Evolutionary conservation across 176 grass and related monocot genomes (phyloP), one percentile per base, ranked within the genome.

Genomic region (Oryza punctata): DNA sequence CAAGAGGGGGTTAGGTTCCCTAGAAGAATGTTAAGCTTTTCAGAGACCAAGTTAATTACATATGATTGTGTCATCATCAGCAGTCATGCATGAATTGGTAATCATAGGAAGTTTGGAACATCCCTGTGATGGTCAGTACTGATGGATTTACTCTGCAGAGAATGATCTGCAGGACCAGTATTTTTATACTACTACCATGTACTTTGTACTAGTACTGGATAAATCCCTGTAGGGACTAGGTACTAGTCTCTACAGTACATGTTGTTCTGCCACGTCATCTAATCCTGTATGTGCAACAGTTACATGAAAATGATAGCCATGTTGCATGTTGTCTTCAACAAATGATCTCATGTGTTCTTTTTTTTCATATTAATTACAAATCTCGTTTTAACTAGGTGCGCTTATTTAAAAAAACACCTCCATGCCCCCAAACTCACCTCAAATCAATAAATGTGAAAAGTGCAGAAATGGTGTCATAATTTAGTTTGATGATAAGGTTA

Each of bases 81-180:
- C 33, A 29, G 19, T 47, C 37, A 24, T 70, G 33, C 21, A 41
- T 37, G 10, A 0, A 24, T 70, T 70, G 68, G 37, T 47, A 73
- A 73, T 80, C 79, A 79, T 72, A 27, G 4, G 70, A 14, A 14
- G 63, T 69, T 87, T 69, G 85, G 78, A 82, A 87, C 71, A 69
- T 81, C 78, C 78, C 65, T 46, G 63, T 28, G 29, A 61, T 40
- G 69, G 10, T 74, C 61, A 26, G 38, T 38, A 10, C 25, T 12
- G 19, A 18, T 35, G 43, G 78, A 82, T 76, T 81, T 77, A 82
- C 37, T 76, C 78, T 76, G 78, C 85, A 70, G 72, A 87, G 63
- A 81, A 87, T 75, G 70, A 69, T 35, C 83, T 45, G 11, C 63
- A 60, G 45, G 85, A 23, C 26, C 60, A 24, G 75, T 47, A 67